Conservation (phyloP, 768 basidiomycete genomes). For the Lactarius sp. region DNA sequence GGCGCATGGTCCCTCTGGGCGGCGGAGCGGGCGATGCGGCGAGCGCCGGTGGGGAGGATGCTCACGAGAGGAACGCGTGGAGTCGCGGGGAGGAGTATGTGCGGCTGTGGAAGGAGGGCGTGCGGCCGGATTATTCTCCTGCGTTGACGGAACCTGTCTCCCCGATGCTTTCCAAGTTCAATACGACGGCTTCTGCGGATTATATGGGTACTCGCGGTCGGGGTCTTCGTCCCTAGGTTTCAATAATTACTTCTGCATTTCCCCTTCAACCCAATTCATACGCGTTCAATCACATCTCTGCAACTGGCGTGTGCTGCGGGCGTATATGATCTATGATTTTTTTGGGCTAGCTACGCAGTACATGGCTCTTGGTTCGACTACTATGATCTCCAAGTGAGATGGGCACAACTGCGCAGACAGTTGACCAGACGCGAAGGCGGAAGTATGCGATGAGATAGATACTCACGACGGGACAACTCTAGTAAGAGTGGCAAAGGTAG, state of each 20-base stretch:
- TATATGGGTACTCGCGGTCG: conserved; percentile 13
- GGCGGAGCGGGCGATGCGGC: background rate
- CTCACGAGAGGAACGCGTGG: conserved; percentile 47
- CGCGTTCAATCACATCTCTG: background rate
- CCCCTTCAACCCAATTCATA: background rate
- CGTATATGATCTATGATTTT: background rate
- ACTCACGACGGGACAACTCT: background rate
- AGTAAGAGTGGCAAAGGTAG: background rate
- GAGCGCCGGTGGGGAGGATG: background rate
- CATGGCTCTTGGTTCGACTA: background rate
- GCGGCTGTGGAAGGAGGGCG: conserved; percentile 64
- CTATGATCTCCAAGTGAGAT: background rate
- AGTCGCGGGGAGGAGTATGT: conserved; percentile 71
- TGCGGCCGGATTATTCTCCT: conserved; percentile 62
- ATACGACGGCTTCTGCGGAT: background rate
- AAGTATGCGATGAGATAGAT: background rate
- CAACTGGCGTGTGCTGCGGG: background rate
- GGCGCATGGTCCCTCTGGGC: conserved; percentile 49
- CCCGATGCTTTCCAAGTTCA: background rate
- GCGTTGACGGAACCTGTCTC: conserved; percentile 39
- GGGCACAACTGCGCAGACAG: background rate
- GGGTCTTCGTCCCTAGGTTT: background rate
- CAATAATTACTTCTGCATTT: background rate
- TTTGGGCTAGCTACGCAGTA: background rate
- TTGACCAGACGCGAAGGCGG: background rate